These are phyloP conservation scores for Ustilago nuda DNA, from an alignment of 1,284 basidiomycete genomes.

Conservation along the genomic window DNA sequence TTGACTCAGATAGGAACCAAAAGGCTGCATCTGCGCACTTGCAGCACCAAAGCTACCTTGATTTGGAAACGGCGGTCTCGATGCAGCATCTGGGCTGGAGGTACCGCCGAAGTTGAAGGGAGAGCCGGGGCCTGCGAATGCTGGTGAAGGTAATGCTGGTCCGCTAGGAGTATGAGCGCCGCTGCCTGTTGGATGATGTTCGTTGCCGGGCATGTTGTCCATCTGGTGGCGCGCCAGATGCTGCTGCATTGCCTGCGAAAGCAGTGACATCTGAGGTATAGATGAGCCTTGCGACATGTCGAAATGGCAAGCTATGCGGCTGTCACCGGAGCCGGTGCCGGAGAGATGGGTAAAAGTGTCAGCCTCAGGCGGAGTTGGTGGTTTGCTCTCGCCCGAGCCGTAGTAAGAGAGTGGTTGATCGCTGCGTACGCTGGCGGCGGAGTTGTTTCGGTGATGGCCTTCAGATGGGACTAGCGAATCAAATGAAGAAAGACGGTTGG, in stretches of 20 bases:
- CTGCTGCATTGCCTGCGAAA: conserved; percentile 54
- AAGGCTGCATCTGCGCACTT: conserved; percentile 25
- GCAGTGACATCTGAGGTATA: conserved; percentile 46
- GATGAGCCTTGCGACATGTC: conserved; percentile 46
- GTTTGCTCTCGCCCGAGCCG: conserved; percentile 40
- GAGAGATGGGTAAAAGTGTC: conserved; percentile 8
- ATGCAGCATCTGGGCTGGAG: conserved; percentile 13
- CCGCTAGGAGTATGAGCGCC: conserved; percentile 34
- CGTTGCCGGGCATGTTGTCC: conserved; percentile 12
- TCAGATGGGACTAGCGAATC: not conserved
- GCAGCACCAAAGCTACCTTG: conserved; percentile 35
- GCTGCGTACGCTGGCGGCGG: conserved; percentile 9
- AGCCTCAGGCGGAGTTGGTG: conserved; percentile 35
- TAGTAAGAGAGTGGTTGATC: conserved; percentile 31
- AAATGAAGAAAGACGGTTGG: not conserved
- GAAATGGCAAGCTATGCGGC: conserved; percentile 9
- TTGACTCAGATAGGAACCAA: conserved; percentile 13
- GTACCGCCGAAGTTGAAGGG: conserved; percentile 21
- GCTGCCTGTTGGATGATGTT: conserved; percentile 14
- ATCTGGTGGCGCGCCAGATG: conserved; percentile 50
- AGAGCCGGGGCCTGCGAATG: conserved; percentile 28
- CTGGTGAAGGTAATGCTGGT: conserved; percentile 40
- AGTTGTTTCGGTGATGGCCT: not conserved
- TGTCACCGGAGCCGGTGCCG: conserved; percentile 18
- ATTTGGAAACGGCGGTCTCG: conserved; percentile 20